A percentile compares a stretch with the other conserved stretches of the same genome.
phyloP scores from a whole-genome alignment of 805 yeast species.

The Spathaspora boniae region DNA sequence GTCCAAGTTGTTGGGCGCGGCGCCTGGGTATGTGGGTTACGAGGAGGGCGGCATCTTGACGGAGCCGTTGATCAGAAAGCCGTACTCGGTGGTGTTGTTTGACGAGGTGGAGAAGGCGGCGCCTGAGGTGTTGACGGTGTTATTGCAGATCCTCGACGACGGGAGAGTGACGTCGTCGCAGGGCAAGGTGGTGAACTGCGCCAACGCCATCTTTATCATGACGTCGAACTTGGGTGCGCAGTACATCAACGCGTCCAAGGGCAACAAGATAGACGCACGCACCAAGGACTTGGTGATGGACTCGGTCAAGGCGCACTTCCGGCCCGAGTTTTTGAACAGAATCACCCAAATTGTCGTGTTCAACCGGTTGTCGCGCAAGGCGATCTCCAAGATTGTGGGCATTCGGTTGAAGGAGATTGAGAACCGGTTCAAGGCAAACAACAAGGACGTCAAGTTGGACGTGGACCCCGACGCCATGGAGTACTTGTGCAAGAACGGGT shows the following conservation, averaged over 20 bases:
- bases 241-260: constrained; percentile 65
- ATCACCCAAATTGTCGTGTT: constrained; percentile 90
- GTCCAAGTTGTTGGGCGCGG: constrained; percentile 92
- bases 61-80: constrained; percentile 84
- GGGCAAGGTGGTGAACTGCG: constrained; percentile 90
- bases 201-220: constrained; percentile 91
- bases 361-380: constrained; percentile 87
- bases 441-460: constrained; percentile 68
- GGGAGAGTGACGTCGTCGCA: constrained; percentile 94
- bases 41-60: constrained; percentile 97
- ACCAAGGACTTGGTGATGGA: constrained; percentile 80
- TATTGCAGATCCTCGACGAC: constrained; percentile 91
- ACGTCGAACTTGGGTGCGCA: constrained; percentile 97
- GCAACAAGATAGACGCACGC: constrained; percentile 59
- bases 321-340: constrained; percentile 97
- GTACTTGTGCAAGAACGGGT: constrained; percentile 81
- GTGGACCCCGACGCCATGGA: constrained; percentile 76
- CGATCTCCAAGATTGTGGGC: constrained; percentile 87
- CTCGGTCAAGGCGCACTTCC: constrained; percentile 82
- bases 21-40: constrained; percentile 93
- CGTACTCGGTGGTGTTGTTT: constrained; percentile 92
- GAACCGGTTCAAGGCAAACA: constrained; percentile 77
- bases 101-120: constrained; percentile 99
- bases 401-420: constrained; percentile 84
- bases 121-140: constrained; percentile 91